Conservation (phyloP, 768 basidiomycete genomes). For the Psilocybe sp. region DNA sequence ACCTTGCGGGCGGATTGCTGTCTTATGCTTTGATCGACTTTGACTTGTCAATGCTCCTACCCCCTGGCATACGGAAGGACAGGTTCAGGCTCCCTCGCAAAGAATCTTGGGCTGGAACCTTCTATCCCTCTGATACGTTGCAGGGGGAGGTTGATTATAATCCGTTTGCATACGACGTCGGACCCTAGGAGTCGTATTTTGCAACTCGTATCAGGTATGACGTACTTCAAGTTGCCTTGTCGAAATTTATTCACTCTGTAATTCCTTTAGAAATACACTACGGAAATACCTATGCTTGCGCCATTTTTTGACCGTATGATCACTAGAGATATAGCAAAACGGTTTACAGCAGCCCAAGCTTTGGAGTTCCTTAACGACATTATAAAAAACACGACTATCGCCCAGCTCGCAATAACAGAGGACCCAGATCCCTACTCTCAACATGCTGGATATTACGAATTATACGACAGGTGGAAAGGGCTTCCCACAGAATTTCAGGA, state of each 20-base stretch:
- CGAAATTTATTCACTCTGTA: too few relatives aligned
- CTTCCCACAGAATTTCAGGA: too few relatives aligned
- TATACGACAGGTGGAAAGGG: too few relatives aligned
- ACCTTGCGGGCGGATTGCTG: constrained; percentile 11
- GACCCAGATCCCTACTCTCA: background rate
- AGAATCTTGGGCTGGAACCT: constrained; percentile 6
- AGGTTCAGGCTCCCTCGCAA: constrained; percentile 10
- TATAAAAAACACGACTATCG: background rate
- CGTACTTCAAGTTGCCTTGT: background rate
- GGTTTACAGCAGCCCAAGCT: background rate
- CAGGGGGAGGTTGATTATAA: constrained; percentile 26
- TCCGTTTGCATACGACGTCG: constrained; percentile 25
- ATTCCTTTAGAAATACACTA: constrained; percentile 1
- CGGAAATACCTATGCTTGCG: constrained; percentile 2
- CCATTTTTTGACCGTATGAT: constrained; percentile 1
- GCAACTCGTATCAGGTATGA: constrained; percentile 10
- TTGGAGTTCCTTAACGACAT: background rate
- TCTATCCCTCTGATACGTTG: constrained; percentile 5
- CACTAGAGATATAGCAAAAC: background rate
- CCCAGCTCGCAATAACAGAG: background rate
- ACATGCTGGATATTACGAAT: too few relatives aligned
- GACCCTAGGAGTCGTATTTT: constrained; percentile 13
- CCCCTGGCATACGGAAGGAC: constrained; percentile 3
- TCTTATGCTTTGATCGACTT: constrained; percentile 22
- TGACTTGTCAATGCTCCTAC: constrained; percentile 16